A percentile compares a stretch with the other conserved stretches of the same genome.
Conservation (phyloP, 2,329 filamentous ascomycete genomes). For the Neopestalotiopsis sp. region DNA sequence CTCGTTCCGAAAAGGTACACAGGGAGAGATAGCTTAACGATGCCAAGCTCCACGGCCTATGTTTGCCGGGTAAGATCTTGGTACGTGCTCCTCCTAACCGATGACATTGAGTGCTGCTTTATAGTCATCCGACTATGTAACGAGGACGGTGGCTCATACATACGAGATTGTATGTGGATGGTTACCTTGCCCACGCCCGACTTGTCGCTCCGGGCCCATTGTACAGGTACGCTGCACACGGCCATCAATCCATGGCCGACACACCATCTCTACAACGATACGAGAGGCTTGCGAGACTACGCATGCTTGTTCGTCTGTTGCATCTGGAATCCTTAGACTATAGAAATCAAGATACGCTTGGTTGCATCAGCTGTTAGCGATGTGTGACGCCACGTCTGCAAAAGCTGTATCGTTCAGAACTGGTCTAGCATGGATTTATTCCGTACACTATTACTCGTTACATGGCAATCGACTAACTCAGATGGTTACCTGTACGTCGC, state of each 20-base stretch:
- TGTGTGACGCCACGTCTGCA: slow-evolving; percentile 1
- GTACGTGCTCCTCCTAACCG: no score
- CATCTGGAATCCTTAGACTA: neutral
- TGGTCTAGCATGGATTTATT: slow-evolving; percentile 1
- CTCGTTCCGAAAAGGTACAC: no score
- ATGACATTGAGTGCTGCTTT: no score
- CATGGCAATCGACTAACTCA: neutral
- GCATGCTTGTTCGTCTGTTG: neutral
- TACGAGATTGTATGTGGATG: no score
- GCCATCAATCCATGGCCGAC: neutral
- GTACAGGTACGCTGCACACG: neutral
- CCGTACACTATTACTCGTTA: neutral
- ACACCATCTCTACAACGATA: neutral
- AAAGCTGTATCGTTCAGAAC: neutral
- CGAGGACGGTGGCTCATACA: no score
- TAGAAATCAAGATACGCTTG: neutral
- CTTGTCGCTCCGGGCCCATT: no score
- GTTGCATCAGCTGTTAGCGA: neutral
- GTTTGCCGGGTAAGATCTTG: no score
- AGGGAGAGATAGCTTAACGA: no score
- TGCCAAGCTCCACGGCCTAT: no score
- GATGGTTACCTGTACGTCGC: neutral
- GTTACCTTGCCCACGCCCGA: no score
- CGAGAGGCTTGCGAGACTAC: neutral
- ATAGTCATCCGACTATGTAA: no score